phyloP scores from a whole-genome alignment of 768 basidiomycete genomes.

The Imleria badia region DNA sequence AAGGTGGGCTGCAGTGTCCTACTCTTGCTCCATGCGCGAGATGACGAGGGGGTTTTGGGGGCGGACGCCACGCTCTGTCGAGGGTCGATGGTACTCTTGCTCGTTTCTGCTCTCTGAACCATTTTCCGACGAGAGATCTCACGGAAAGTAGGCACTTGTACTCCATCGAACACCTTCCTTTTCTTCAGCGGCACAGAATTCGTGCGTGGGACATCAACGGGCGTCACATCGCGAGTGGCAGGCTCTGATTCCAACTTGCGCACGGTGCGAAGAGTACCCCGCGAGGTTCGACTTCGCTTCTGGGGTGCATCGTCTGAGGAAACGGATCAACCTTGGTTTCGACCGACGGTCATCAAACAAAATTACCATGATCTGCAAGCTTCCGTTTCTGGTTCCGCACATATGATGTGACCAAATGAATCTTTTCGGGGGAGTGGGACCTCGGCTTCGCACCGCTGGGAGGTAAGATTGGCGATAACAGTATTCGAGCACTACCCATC shows the following conservation, averaged over 20 bases:
- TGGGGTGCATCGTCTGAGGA: constrained; percentile 15
- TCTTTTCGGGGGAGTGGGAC: not conserved
- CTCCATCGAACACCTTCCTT: constrained; percentile 29
- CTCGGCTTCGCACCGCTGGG: not conserved
- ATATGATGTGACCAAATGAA: not conserved
- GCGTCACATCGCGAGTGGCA: constrained; percentile 22
- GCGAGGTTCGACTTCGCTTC: constrained; percentile 24
- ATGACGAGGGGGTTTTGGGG: not conserved
- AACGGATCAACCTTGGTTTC: constrained; percentile 5
- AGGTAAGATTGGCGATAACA: not conserved
- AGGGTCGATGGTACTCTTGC: not conserved
- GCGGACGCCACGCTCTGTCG: not conserved
- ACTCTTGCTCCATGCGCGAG: not conserved
- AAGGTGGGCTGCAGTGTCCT: not conserved
- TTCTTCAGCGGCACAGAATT: constrained; percentile 25
- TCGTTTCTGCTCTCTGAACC: not conserved
- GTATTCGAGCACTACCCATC: not conserved
- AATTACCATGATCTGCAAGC: constrained; percentile 4
- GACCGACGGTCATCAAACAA: not conserved
- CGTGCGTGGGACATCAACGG: constrained; percentile 15
- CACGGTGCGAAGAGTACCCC: constrained; percentile 7
- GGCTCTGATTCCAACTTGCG: constrained; percentile 32
- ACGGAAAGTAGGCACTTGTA: constrained; percentile 29
- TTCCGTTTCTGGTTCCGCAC: constrained; percentile 11
- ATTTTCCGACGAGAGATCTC: constrained; percentile 14